A percentile compares a stretch with the other conserved stretches of the same genome.
phyloP scores from a whole-genome alignment of 208 protist genomes.

The Porcisia hertigi region DNA sequence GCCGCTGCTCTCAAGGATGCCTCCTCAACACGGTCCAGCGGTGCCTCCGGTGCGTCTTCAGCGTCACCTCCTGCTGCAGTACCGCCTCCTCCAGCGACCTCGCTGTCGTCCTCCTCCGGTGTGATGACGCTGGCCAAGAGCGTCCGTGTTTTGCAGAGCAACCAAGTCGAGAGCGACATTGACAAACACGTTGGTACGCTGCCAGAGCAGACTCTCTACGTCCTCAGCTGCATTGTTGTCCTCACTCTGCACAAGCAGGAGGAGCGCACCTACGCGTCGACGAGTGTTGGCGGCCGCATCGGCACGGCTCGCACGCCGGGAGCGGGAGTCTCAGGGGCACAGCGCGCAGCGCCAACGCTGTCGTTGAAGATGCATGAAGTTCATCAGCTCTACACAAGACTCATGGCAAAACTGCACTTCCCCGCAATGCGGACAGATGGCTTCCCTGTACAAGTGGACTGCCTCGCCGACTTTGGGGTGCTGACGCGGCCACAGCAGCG shows the following conservation, averaged over 20 bases:
- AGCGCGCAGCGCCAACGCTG: conserved; percentile 15
- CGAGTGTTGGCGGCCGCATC: conserved; percentile 28
- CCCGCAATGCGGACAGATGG: conserved; percentile 63
- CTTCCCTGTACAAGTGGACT: conserved; percentile 53
- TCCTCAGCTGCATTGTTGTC: conserved; percentile 78
- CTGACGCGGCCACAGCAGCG: conserved; percentile 63
- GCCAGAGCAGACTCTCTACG: conserved; percentile 75
- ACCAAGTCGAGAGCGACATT: conserved; percentile 52
- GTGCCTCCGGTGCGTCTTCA: not conserved
- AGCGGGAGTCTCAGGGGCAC: conserved; percentile 12
- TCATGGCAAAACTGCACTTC: conserved; percentile 70
- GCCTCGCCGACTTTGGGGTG: conserved; percentile 69
- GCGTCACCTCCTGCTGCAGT: not conserved
- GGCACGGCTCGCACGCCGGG: conserved; percentile 16
- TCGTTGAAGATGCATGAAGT: conserved; percentile 61
- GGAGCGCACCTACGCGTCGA: conserved; percentile 26
- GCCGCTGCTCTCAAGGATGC: not conserved
- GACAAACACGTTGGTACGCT: conserved; percentile 61
- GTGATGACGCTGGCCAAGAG: conserved; percentile 54
- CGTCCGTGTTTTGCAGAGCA: conserved; percentile 40
- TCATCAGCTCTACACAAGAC: conserved; percentile 64
- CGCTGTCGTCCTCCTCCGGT: conserved; percentile 11
- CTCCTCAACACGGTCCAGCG: conserved; percentile 24
- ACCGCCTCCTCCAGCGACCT: not conserved
- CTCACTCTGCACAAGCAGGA: conserved; percentile 57